These are phyloP conservation scores for Austroboletus eburneus DNA, from an alignment of 768 basidiomycete species.

Conservation along the genomic window DNA sequence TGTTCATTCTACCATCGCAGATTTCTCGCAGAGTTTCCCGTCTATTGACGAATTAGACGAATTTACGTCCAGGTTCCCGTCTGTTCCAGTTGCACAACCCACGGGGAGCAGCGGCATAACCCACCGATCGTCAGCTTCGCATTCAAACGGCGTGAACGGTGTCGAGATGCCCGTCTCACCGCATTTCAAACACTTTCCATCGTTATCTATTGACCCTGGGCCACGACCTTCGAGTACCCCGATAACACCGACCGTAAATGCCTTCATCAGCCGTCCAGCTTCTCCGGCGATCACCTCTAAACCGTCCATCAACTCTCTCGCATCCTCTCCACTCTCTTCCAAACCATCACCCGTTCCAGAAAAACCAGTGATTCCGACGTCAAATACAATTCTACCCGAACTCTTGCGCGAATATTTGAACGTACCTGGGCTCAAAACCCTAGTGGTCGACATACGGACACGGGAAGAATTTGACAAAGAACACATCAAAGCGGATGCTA, in stretches of 20 bases:
- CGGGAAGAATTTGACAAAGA: slow-evolving; percentile 73
- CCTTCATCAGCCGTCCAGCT: slow-evolving; percentile 58
- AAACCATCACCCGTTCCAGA: slow-evolving; percentile 26
- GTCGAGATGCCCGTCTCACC: slow-evolving; percentile 31
- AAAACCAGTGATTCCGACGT: slow-evolving; percentile 51
- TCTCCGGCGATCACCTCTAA: slow-evolving; percentile 50
- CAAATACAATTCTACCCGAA: slow-evolving; percentile 56
- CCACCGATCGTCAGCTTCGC: slow-evolving; percentile 18
- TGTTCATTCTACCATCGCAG: slow-evolving; percentile 40
- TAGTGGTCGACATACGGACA: slow-evolving; percentile 81
- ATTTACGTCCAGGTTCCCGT: slow-evolving; percentile 44
- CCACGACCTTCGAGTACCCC: slow-evolving; percentile 70
- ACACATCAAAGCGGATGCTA: slow-evolving; percentile 61
- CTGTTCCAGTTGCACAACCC: slow-evolving; percentile 41
- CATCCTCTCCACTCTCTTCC: slow-evolving; percentile 30
- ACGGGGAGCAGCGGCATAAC: slow-evolving; percentile 31
- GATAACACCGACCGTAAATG: slow-evolving; percentile 51
- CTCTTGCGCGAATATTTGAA: slow-evolving; percentile 57
- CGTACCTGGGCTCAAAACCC: slow-evolving; percentile 46
- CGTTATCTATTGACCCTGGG: slow-evolving; percentile 42
- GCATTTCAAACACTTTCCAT: slow-evolving; percentile 35
- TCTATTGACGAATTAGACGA: slow-evolving; percentile 75
- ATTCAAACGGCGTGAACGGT: slow-evolving; percentile 30
- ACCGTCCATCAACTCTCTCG: slow-evolving; percentile 38
- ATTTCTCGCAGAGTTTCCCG: slow-evolving; percentile 67